phyloP scores from a whole-genome alignment of 768 basidiomycete genomes.

The Suillus fuscotomentosus region DNA sequence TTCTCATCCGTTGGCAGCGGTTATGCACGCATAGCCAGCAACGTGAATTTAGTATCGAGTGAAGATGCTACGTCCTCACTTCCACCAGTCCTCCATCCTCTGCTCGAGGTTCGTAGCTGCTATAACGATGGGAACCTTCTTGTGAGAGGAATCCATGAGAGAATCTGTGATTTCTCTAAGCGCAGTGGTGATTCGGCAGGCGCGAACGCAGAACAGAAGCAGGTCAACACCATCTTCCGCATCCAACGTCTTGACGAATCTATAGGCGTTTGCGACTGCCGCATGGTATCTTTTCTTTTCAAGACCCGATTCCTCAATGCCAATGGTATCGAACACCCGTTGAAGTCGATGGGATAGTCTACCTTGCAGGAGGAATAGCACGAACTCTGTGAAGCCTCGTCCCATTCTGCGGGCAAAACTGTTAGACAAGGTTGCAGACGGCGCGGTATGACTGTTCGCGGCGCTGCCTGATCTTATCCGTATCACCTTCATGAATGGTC shows the following conservation, averaged over 20 bases:
- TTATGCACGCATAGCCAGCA: slow-evolving; percentile 2
- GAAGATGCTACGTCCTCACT: not conserved
- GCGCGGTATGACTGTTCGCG: slow-evolving; percentile 8
- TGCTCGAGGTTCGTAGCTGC: slow-evolving; percentile 37
- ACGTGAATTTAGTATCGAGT: not conserved
- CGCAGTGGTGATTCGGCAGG: slow-evolving; percentile 32
- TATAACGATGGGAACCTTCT: slow-evolving; percentile 37
- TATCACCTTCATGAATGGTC: not conserved
- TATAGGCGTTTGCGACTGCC: slow-evolving; percentile 29
- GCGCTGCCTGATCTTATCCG: not conserved
- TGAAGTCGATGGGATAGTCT: slow-evolving; percentile 29
- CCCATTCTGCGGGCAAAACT: not conserved
- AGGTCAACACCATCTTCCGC: slow-evolving; percentile 36
- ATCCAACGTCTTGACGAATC: slow-evolving; percentile 33
- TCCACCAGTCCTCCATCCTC: slow-evolving; percentile 34
- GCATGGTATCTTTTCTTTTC: slow-evolving; percentile 21
- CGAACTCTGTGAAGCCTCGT: no score
- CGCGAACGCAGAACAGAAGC: slow-evolving; percentile 40
- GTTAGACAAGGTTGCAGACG: slow-evolving; percentile 1
- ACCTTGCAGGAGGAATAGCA: not conserved
- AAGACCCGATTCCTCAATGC: slow-evolving; percentile 26
- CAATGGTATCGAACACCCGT: slow-evolving; percentile 33
- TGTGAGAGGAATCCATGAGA: slow-evolving; percentile 20
- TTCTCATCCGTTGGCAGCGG: not conserved
- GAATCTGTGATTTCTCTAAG: slow-evolving; percentile 17